These are phyloP conservation scores for Ogataea paraovalis DNA, from an alignment of 805 yeast genomes.

Conservation along the genomic window DNA sequence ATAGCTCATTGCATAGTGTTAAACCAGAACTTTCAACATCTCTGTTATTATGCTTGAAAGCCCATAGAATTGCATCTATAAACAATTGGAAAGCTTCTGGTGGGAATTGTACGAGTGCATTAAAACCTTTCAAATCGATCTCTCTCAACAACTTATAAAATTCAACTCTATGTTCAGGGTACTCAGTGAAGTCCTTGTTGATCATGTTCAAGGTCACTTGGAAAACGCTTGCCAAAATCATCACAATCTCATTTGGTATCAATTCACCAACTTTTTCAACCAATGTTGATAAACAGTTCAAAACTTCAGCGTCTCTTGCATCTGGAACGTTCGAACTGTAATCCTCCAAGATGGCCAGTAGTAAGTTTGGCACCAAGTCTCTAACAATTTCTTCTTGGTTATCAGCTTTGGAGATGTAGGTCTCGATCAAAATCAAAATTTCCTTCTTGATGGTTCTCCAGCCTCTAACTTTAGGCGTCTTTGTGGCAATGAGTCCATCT, in stretches of 20 bases:
- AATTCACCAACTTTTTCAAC: conserved; percentile 82
- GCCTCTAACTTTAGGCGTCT: conserved; percentile 92
- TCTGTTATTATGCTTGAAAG: conserved; percentile 94
- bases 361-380: conserved; percentile 76
- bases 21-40: conserved; percentile 94
- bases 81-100: conserved; percentile 89
- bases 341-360: conserved; percentile 83
- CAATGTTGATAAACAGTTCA: conserved; percentile 89
- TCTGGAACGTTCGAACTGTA: conserved; percentile 86
- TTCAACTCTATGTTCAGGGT: conserved; percentile 96
- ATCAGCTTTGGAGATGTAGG: conserved; percentile 83
- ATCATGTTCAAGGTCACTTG: conserved; percentile 95
- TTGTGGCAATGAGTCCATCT: conserved; percentile 86
- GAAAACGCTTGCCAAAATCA: conserved; percentile 84
- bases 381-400: conserved; percentile 79
- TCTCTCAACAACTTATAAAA: conserved; percentile 87
- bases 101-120: conserved; percentile 81
- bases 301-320: conserved; percentile 96
- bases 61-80: conserved; percentile 95
- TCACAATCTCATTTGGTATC: conserved; percentile 86
- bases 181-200: conserved; percentile 90
- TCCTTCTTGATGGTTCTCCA: conserved; percentile 96
- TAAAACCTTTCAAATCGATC: conserved; percentile 79
- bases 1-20: conserved; percentile 73
- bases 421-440: conserved; percentile 81